A percentile compares a stretch with the other conserved stretches of the same genome.
These are phyloP conservation scores for Nicotiana tomentosiformis DNA, from an alignment of 257 asterid species.

Conservation along the genomic window DNA sequence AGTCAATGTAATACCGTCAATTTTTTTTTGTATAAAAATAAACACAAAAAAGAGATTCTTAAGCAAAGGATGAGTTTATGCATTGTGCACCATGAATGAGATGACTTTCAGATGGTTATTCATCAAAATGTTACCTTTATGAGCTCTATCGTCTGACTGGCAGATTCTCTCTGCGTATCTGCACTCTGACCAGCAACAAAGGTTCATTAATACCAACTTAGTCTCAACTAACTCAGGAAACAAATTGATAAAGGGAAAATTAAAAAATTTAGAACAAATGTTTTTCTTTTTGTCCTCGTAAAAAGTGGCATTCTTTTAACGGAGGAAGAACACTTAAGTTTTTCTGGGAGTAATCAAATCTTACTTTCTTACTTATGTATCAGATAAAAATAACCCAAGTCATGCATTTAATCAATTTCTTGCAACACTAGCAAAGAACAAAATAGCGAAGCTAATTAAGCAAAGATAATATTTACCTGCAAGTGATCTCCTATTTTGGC, in stretches of 20 bases:
- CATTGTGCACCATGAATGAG: background rate
- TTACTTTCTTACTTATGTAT: background rate
- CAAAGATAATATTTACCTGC: conserved; percentile 42
- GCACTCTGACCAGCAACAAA: conserved; percentile 59
- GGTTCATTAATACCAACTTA: background rate
- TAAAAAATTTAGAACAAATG: background rate
- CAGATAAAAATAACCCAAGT: background rate
- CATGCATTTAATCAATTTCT: background rate
- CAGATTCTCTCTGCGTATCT: conserved; percentile 97
- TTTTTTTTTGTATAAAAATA: conserved; percentile 5
- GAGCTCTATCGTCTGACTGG: conserved; percentile 96
- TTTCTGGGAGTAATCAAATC: background rate
- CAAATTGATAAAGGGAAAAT: background rate
- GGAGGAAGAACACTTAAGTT: background rate
- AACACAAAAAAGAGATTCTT: background rate
- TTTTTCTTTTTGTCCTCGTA: background rate
- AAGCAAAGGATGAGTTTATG: background rate
- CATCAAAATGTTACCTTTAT: conserved; percentile 54
- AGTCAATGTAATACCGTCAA: conserved; percentile 5
- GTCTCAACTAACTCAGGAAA: background rate
- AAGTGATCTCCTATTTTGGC: conserved; percentile 99
- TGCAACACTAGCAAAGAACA: background rate
- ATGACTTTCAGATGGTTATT: background rate
- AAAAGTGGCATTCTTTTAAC: background rate
- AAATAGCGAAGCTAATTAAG: background rate